Percentiles rank a stretch among this genome's conserved stretches.
These are phyloP conservation scores for Debaryomyces prosopidis DNA, from an alignment of 805 yeast genomes.

Conservation along the genomic window DNA sequence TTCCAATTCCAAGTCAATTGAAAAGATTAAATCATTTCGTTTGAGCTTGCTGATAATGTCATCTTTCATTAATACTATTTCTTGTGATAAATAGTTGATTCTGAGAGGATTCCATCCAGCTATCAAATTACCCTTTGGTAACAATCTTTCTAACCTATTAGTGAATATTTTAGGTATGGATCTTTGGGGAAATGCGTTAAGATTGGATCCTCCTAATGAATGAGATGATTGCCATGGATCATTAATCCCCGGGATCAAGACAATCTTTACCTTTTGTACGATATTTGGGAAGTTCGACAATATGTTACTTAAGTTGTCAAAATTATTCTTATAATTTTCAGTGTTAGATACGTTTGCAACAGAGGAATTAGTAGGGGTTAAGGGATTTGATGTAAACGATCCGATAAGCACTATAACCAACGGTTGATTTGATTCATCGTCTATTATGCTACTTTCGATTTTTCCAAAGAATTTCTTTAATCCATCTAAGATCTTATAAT, in stretches of 20 bases:
- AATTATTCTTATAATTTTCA: conserved; percentile 60
- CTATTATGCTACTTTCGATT: conserved; percentile 41
- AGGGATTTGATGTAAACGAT: conserved; percentile 69
- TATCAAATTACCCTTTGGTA: conserved; percentile 32
- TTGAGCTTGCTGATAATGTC: conserved; percentile 70
- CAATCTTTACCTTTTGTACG: conserved; percentile 52
- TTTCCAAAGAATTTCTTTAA: conserved; percentile 59
- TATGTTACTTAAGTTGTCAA: conserved; percentile 72
- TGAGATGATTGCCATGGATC: conserved; percentile 90
- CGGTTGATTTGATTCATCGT: conserved; percentile 50
- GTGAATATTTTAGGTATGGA: conserved; percentile 74
- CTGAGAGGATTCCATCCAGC: conserved; percentile 75
- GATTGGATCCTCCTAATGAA: conserved; percentile 52
- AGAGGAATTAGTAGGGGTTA: conserved; percentile 55
- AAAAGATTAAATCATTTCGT: conserved; percentile 63
- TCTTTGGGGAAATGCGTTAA: conserved; percentile 56
- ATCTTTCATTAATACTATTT: conserved; percentile 72
- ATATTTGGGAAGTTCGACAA: conserved; percentile 60
- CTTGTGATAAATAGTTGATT: conserved; percentile 79
- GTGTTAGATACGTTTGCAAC: conserved; percentile 49
- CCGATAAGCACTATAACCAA: conserved; percentile 78
- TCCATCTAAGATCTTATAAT: conserved; percentile 57
- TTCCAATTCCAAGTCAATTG: conserved; percentile 35
- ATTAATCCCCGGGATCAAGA: conserved; percentile 84
- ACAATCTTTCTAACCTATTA: conserved; percentile 55